phyloP scores from a whole-genome alignment of 257 asterid genomes.

The Solanum dulcamara region DNA sequence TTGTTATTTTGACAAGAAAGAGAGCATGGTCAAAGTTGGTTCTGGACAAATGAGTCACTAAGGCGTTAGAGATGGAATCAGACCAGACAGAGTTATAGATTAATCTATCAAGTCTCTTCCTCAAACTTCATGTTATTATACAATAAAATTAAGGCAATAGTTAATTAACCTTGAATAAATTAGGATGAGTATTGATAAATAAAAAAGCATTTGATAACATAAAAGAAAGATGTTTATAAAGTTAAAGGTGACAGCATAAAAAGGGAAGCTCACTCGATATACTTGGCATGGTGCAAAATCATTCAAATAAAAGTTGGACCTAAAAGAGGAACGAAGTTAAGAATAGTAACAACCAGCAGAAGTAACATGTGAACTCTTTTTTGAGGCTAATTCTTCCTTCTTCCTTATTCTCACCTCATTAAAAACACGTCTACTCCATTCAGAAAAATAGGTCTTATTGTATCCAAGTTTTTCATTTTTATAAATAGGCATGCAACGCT shows the following conservation, averaged over 20 bases:
- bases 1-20: too few species aligned
- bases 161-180: too few species aligned
- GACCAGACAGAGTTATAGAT: too few species aligned
- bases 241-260: too few species aligned
- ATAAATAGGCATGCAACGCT: slow-evolving; percentile 49
- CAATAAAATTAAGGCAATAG: too few species aligned
- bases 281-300: background rate
- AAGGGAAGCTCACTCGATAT: too few species aligned
- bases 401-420: slow-evolving; percentile 24
- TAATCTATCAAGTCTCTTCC: background rate
- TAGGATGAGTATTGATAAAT: too few species aligned
- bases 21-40: background rate
- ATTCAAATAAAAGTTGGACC: background rate
- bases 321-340: background rate
- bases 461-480: slow-evolving; percentile 48
- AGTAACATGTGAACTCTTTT: slow-evolving; percentile 1
- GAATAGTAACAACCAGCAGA: slow-evolving; percentile 24
- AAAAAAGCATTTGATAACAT: too few species aligned
- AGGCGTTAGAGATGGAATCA: background rate
- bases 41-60: background rate
- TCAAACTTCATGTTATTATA: too few species aligned
- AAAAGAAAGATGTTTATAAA: too few species aligned
- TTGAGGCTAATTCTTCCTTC: background rate
- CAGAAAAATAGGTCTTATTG: slow-evolving; percentile 35
- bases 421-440: slow-evolving; percentile 45